Conservation (phyloP, 2,329 filamentous ascomycete species). For the Fusarium goolgardi region DNA sequence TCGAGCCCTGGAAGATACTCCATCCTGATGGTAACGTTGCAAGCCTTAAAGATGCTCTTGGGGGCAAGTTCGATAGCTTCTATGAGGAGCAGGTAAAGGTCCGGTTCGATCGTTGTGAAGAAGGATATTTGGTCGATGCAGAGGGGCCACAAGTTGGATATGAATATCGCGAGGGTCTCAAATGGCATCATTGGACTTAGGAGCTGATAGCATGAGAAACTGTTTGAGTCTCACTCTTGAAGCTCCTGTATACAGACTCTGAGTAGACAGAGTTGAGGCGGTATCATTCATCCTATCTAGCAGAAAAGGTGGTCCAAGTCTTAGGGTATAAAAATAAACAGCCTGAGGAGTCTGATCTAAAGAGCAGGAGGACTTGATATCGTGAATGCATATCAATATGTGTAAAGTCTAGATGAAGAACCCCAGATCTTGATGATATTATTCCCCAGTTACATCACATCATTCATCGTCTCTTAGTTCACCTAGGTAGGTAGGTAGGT, state of each 20-base stretch:
- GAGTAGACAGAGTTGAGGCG: constrained; percentile 1
- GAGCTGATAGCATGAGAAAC: too few species aligned
- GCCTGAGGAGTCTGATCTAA: too few species aligned
- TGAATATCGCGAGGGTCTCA: constrained; percentile 45
- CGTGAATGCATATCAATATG: background rate
- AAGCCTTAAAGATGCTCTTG: constrained; percentile 64
- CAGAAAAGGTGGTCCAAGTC: too few species aligned
- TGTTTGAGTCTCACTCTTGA: too few species aligned
- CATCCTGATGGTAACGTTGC: constrained; percentile 65
- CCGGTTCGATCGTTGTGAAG: constrained; percentile 63
- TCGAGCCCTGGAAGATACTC: constrained; percentile 66
- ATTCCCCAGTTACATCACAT: background rate
- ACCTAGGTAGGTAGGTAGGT: too few species aligned
- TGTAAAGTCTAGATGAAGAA: background rate
- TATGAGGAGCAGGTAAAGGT: constrained; percentile 63
- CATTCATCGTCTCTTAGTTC: constrained; percentile 3
- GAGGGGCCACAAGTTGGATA: constrained; percentile 63
- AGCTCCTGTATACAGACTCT: too few species aligned
- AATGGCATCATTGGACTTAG: constrained; percentile 47
- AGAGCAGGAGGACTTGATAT: accelerated
- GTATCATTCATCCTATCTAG: constrained; percentile 7
- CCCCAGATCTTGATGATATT: background rate
- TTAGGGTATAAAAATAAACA: too few species aligned
- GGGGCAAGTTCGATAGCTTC: constrained; percentile 61
- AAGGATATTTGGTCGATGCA: constrained; percentile 66